These are phyloP conservation scores for Prunus salicina DNA, from an alignment of 306 rosid species.

Conservation along the genomic window DNA sequence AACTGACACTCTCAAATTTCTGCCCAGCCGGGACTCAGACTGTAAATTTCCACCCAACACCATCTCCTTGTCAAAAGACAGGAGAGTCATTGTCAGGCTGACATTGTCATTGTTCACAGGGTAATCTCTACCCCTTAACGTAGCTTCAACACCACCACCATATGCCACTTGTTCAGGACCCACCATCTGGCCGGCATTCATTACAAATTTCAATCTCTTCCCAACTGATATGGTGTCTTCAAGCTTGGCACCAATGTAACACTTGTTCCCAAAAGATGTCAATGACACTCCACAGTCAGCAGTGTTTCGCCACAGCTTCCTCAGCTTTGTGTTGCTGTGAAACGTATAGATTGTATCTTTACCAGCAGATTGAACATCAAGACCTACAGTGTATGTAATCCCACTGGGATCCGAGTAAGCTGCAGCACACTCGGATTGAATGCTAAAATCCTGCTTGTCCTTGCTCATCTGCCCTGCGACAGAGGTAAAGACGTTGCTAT, in stretches of 20 bases:
- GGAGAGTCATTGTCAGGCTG: constrained; percentile 62
- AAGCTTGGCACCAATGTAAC: constrained; percentile 74
- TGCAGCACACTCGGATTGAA: constrained; percentile 84
- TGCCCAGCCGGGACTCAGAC: constrained; percentile 68
- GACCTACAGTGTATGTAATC: constrained; percentile 56
- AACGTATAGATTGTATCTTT: constrained; percentile 65
- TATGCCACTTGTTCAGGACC: constrained; percentile 73
- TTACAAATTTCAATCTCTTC: constrained; percentile 69
- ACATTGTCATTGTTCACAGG: constrained; percentile 69
- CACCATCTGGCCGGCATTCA: constrained; percentile 64
- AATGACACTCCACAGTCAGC: constrained; percentile 76
- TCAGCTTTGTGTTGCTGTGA: constrained; percentile 63
- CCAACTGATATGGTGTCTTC: constrained; percentile 80
- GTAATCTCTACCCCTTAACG: constrained; percentile 73
- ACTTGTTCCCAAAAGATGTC: constrained; percentile 69
- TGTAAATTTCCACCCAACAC: constrained; percentile 75
- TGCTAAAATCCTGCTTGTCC: constrained; percentile 70
- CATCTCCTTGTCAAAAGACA: constrained; percentile 72
- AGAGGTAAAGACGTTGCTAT: constrained; percentile 51
- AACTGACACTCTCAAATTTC: constrained; percentile 55
- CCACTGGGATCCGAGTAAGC: constrained; percentile 62
- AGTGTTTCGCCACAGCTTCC: constrained; percentile 54
- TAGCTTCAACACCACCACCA: constrained; percentile 81
- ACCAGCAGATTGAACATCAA: constrained; percentile 82
- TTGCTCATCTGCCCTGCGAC: constrained; percentile 77